phyloP scores from a whole-genome alignment of 1,284 basidiomycete species.

The Apiotrichum domesticum region DNA sequence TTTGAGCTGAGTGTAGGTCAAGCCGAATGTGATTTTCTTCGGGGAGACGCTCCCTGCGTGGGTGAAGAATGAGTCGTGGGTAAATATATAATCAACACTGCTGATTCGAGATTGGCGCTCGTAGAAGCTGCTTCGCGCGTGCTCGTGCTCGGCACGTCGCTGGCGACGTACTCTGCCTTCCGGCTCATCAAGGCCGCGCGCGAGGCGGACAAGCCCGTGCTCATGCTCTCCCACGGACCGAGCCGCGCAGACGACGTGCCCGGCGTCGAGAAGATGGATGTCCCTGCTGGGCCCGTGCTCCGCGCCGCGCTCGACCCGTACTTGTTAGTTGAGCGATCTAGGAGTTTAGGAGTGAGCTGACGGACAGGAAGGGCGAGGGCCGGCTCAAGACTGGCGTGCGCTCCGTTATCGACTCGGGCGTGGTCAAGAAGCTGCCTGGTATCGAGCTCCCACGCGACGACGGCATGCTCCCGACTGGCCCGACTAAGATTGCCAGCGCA shows the following conservation, averaged over 20 bases:
- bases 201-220: conserved; percentile 65
- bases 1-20: conserved; percentile 43
- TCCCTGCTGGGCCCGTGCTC: conserved; percentile 63
- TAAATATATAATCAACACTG: conserved; percentile 1
- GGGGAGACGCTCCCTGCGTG: conserved; percentile 65
- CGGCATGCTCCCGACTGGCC: conserved; percentile 1
- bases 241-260: conserved; percentile 71
- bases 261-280: conserved; percentile 69
- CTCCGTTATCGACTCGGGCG: conserved; percentile 32
- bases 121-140: conserved; percentile 61
- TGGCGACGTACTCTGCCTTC: conserved; percentile 88
- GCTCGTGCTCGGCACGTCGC: conserved; percentile 75
- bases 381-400: too few relatives aligned
- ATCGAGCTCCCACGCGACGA: conserved; percentile 25
- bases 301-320: conserved; percentile 51
- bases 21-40: conserved; percentile 82
- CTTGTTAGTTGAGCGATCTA: neutral
- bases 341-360: too few relatives aligned
- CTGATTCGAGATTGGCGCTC: conserved; percentile 53
- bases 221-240: conserved; percentile 79
- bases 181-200: conserved; percentile 74
- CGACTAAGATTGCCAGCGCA: too few relatives aligned
- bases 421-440: conserved; percentile 32
- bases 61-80: conserved; percentile 67
- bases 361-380: too few relatives aligned